These are phyloP conservation scores for Tetragonia tetragonoides DNA, from an alignment of 148 eudicot genomes.

Conservation along the genomic window DNA sequence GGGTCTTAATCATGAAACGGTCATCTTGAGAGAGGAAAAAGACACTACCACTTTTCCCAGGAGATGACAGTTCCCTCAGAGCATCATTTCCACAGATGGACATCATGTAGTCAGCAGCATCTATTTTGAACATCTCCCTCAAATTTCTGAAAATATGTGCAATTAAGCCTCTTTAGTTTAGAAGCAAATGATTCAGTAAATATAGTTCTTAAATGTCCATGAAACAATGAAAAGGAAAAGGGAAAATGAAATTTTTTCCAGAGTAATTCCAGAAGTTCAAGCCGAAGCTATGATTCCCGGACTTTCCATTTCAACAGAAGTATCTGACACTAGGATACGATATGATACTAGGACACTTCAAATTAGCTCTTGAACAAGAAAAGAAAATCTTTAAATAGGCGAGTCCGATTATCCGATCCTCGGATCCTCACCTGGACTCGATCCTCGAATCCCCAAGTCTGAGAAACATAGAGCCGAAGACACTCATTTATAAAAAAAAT, in stretches of 20 bases:
- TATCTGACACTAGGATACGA: no score
- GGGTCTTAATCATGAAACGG: slow-evolving; percentile 97
- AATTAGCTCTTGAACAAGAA: no score
- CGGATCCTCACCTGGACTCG: no score
- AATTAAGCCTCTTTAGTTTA: not conserved
- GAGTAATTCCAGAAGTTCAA: not conserved
- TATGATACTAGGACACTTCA: no score
- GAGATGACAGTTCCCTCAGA: slow-evolving; percentile 91
- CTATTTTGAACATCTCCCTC: slow-evolving; percentile 96
- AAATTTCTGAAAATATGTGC: slow-evolving; percentile 50
- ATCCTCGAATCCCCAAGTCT: no score
- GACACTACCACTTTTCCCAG: slow-evolving; percentile 97
- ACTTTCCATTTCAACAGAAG: no score
- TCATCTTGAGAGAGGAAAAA: slow-evolving; percentile 98
- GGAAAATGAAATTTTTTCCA: not conserved
- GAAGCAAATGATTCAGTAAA: not conserved
- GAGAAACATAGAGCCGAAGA: not conserved
- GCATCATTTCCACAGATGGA: slow-evolving; percentile 98
- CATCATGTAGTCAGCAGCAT: slow-evolving; percentile 98
- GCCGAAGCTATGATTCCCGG: no score
- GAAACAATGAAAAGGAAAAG: slow-evolving; percentile 10
- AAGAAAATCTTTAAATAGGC: no score
- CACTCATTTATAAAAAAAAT: not conserved
- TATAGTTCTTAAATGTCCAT: not conserved
- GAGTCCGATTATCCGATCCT: no score